These are phyloP conservation scores for Botrytis medusae DNA, from an alignment of 2,329 filamentous ascomycete genomes.

Conservation along the genomic window DNA sequence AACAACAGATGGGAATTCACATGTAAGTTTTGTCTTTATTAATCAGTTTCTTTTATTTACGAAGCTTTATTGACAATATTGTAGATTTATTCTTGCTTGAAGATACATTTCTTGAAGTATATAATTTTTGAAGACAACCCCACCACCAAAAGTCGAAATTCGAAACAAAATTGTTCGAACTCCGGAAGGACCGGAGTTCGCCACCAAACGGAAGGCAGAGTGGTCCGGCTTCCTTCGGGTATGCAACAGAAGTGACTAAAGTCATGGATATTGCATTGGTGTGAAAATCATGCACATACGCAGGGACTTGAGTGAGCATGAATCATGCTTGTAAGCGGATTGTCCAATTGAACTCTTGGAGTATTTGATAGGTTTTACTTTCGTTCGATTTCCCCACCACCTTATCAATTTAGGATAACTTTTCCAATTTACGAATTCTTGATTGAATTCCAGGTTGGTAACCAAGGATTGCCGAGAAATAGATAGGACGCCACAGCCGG, in stretches of 20 bases:
- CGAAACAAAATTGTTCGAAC: neutral
- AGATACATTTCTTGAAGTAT: neutral
- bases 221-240: neutral
- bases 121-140: neutral
- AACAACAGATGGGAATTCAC: conserved; percentile 38
- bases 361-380: neutral
- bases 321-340: neutral
- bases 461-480: neutral
- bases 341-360: neutral
- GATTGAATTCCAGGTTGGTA: neutral
- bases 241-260: neutral
- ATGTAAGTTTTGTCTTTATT: conserved; percentile 29
- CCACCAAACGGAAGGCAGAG: neutral
- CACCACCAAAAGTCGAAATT: too few species aligned
- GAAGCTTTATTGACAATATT: conserved; percentile 15
- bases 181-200: neutral
- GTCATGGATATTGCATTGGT: neutral
- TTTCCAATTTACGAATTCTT: neutral
- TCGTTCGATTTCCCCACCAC: neutral
- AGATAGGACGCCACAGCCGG: neutral
- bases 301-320: neutral
- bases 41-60: too few species aligned
- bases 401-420: neutral
- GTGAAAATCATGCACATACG: neutral
- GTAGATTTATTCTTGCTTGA: conserved; percentile 21